Conservation (phyloP, 805 yeast species). For the Ogataea paradorogensis region DNA sequence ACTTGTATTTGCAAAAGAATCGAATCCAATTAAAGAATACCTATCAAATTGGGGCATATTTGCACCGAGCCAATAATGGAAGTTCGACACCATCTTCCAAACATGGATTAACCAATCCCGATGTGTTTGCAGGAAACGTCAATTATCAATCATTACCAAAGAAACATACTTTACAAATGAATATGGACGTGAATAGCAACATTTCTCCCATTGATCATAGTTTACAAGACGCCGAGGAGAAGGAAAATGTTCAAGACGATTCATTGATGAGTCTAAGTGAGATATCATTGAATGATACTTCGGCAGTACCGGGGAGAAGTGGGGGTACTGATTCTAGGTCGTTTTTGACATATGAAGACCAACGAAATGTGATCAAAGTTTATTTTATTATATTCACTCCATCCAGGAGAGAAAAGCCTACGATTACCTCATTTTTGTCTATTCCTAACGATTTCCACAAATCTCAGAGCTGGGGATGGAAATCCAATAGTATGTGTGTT, state of each 20-base stretch:
- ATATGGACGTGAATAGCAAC: slow-evolving; percentile 1
- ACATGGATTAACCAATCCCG: slow-evolving; percentile 40
- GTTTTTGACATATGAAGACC: slow-evolving; percentile 43
- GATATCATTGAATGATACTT: slow-evolving; percentile 19
- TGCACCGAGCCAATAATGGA: slow-evolving; percentile 45
- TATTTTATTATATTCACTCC: slow-evolving; percentile 57
- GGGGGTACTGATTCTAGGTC: slow-evolving; percentile 22
- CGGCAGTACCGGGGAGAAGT: not conserved
- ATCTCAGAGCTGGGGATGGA: slow-evolving; percentile 65
- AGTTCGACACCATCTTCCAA: slow-evolving; percentile 36
- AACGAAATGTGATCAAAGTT: slow-evolving; percentile 43
- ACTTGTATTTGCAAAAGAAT: slow-evolving; percentile 49
- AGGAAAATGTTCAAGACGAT: slow-evolving; percentile 27
- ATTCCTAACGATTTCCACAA: slow-evolving; percentile 51
- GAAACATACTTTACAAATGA: slow-evolving; percentile 7
- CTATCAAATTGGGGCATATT: slow-evolving; percentile 53
- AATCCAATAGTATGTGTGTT: slow-evolving; percentile 50
- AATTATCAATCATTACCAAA: slow-evolving; percentile 28
- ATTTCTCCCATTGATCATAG: slow-evolving; percentile 6
- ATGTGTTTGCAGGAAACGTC: slow-evolving; percentile 31
- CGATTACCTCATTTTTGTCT: slow-evolving; percentile 51
- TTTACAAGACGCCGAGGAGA: slow-evolving; percentile 18
- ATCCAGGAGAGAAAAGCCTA: slow-evolving; percentile 42
- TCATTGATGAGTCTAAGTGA: slow-evolving; percentile 21
- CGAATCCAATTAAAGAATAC: slow-evolving; percentile 38